phyloP scores from a whole-genome alignment of 805 yeast species.

The Komagataella ulmi region DNA sequence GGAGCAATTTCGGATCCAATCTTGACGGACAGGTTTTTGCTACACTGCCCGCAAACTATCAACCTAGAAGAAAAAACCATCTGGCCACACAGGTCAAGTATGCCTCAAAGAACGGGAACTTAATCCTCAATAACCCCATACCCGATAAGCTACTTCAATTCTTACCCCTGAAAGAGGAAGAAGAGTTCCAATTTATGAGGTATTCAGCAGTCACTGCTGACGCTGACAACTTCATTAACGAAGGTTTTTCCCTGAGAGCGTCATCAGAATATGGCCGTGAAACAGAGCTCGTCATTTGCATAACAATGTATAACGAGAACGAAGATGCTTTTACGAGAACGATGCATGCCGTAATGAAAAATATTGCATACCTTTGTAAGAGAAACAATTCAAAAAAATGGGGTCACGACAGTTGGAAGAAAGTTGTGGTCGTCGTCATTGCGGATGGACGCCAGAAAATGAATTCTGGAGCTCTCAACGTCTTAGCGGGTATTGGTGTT shows the following conservation, averaged over 20 bases:
- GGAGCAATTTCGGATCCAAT: conserved; percentile 4
- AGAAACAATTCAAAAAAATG: conserved; percentile 76
- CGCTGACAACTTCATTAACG: conserved; percentile 69
- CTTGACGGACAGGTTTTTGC: conserved; percentile 18
- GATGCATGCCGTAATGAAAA: conserved; percentile 86
- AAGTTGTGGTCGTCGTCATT: conserved; percentile 81
- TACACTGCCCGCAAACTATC: conserved; percentile 16
- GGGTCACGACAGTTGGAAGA: conserved; percentile 97
- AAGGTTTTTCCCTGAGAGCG: conserved; percentile 80
- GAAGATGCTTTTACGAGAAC: conserved; percentile 85
- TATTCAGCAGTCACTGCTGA: conserved; percentile 94
- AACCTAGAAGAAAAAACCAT: conserved; percentile 23
- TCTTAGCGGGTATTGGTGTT: conserved; percentile 88
- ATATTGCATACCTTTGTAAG: conserved; percentile 75
- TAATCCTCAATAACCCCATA: conserved; percentile 87
- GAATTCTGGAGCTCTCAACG: conserved; percentile 71
- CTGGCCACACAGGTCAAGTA: conserved; percentile 43
- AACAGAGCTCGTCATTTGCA: conserved; percentile 82
- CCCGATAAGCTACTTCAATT: conserved; percentile 81
- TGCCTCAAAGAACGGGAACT: conserved; percentile 63
- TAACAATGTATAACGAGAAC: conserved; percentile 97
- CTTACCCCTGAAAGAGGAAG: conserved; percentile 76
- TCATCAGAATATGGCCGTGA: conserved; percentile 71
- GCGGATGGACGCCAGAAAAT: conserved; percentile 93
- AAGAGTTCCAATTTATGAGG: conserved; percentile 92